These are phyloP conservation scores for Neoascochyta sp. DNA, from an alignment of 2,329 filamentous ascomycete species.

Conservation along the genomic window DNA sequence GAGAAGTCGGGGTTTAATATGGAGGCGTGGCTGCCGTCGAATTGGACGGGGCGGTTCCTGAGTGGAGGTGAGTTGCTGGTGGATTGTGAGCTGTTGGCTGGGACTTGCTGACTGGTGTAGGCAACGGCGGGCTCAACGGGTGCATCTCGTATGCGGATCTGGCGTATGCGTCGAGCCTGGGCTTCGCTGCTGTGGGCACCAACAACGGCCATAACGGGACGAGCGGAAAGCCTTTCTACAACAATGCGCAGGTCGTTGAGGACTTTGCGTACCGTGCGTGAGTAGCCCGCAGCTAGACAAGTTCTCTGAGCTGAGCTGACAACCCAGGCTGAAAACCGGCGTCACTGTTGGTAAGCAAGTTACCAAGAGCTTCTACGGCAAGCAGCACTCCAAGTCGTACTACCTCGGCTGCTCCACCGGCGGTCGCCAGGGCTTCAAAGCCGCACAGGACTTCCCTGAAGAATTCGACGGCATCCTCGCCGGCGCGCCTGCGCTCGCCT, in stretches of 20 bases:
- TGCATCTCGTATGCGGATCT: slow-evolving; percentile 41
- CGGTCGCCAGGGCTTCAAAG: slow-evolving; percentile 37
- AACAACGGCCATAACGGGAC: slow-evolving; percentile 46
- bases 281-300: slow-evolving; percentile 3
- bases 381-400: slow-evolving; percentile 41
- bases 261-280: slow-evolving; percentile 49
- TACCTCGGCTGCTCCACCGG: slow-evolving; percentile 39
- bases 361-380: slow-evolving; percentile 40
- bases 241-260: slow-evolving; percentile 45
- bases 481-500: slow-evolving; percentile 33
- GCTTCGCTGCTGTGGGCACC: slow-evolving; percentile 41
- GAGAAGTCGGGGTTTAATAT: slow-evolving; percentile 41
- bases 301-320: slow-evolving; percentile 1
- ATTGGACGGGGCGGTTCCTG: slow-evolving; percentile 40
- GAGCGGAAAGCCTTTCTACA: slow-evolving; percentile 46
- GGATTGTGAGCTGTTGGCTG: slow-evolving; percentile 15
- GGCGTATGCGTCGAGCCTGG: slow-evolving; percentile 37
- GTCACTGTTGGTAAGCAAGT: slow-evolving; percentile 41
- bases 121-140: slow-evolving; percentile 43
- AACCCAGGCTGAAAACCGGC: slow-evolving; percentile 28
- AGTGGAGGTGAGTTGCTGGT: slow-evolving; percentile 5
- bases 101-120: slow-evolving; percentile 36
- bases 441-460: slow-evolving; percentile 33
- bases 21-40: slow-evolving; percentile 46
- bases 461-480: slow-evolving; percentile 39